Base-by-base conservation (phyloP, 768 basidiomycete genomes). In the Tylopilus rubrobrunneus region DNA sequence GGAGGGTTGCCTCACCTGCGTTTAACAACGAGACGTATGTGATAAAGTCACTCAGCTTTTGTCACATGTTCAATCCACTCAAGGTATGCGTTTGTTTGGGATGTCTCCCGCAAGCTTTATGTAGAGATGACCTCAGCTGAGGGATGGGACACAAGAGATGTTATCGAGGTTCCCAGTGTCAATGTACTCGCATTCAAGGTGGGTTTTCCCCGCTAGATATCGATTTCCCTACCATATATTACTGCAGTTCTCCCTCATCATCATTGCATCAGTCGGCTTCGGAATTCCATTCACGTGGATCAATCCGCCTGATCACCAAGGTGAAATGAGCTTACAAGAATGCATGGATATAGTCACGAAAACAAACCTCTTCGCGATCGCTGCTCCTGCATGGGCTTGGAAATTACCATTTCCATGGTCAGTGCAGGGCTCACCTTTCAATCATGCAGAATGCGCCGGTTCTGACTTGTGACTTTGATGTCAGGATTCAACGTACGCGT, bases 11-110 rank as follows among this genome's bases (percentile, higher is more conserved):
- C 11, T 57, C 48, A 33, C 64, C 63, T 48, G 63, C 66, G 1
- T 65, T 65, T 8, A 58, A 62, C 47, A 65, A 55, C 9, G 57
- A 65, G 11, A 62, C 53, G 65, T 67, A 48, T 19, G 66, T 56
- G 27, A 29, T 31, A 15, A 19, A 4, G 33, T 12, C 17, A 12
- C 43, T 12, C 5, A 12, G 17, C 12, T 7, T 36, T 12, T 33
- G 5, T 46, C 23, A 17, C 4, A 6, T 51, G 19, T 36, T 31
- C 39, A n/a, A 59, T 46, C 15, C 7, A 25, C 1, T 21, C 41
- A 47, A 67, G 66, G 12, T 60, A 67, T 31, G 21, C 48, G 19
- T 56, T 62, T 36, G 60, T 67, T 15, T 67, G 65, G 64, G 51
- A 56, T 31, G 36, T 46, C 10, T 57, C 60, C 12, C 53, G 25